Conservation (phyloP, 306 rosid species). For the Astragalus membranaceus region DNA sequence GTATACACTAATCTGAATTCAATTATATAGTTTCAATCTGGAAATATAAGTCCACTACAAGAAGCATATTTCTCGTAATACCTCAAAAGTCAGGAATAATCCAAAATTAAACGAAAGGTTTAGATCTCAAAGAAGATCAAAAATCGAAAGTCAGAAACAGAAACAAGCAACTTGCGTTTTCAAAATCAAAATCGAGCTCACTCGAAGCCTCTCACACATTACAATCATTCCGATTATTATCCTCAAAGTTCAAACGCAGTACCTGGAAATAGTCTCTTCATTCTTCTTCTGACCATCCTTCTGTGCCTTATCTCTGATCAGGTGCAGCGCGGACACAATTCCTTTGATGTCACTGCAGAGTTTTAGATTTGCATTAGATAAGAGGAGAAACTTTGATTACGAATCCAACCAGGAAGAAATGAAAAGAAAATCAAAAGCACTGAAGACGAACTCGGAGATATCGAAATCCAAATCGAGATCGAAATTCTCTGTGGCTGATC, state of each 20-base stretch:
- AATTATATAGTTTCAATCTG: not conserved
- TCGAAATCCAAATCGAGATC: constrained; percentile 59
- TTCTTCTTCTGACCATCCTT: constrained; percentile 92
- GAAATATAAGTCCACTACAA: not conserved
- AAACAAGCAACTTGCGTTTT: not conserved
- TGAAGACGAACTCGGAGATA: constrained; percentile 54
- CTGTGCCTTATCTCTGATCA: constrained; percentile 76
- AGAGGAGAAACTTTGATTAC: not conserved
- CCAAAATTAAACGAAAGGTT: not conserved
- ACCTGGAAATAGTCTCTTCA: constrained; percentile 93
- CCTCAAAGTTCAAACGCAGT: not conserved
- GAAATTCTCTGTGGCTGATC: constrained; percentile 23
- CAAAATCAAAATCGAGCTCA: not conserved
- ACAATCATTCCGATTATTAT: not conserved
- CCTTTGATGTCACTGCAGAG: constrained; percentile 72
- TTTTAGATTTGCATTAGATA: not conserved
- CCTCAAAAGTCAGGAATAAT: not conserved
- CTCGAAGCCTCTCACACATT: not conserved
- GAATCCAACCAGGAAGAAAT: not conserved
- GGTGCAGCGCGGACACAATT: constrained; percentile 72
- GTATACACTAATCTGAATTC: not conserved
- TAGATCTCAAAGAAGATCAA: not conserved
- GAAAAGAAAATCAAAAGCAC: not conserved
- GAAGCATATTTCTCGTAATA: not conserved
- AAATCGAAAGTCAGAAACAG: not conserved